Evolutionary conservation across 352 stramenopile genomes (phyloP), one percentile per base, ranked within the genome.

Genomic region (Pythium oligandrum): DNA sequence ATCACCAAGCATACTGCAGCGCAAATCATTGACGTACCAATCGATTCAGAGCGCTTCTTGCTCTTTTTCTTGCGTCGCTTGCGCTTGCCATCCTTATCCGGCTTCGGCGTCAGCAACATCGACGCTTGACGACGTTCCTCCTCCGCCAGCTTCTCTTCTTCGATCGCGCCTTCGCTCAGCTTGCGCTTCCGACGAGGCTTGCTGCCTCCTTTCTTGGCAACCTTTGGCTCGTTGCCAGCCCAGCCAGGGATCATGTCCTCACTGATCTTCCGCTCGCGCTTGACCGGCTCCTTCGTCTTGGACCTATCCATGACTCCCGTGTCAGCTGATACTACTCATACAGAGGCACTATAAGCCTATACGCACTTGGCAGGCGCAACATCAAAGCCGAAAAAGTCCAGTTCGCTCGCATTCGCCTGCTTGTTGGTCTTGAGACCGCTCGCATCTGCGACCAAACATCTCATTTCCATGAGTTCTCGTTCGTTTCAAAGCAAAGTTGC

Each of bases 371-470:
- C 50, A 11, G 45, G 35, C 31, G 36, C 36, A 4, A 63, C 68
- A 57, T 92, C 66, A 59, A 86, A 92, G 53, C 81, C 81, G 56
- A 92, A 92, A 59, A 92, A 92, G 55, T 92, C 81, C 42, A 92
- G 57, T 44, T 86, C 78, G 37, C 82, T 77, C 10, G 61, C 61
- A 11, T 70, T 57, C 9, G 56, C 55, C 0, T 50, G 59, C 53
- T 71, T 70, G 34, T 50, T 40, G 17, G 17, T 26, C 17, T 26
- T 26, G 17, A 26, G 17, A 26, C 17, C 17, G 17, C 17, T 26
- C 17, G 17, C 17, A 26, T 26, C 17, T 26, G 17, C 17, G 17
- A 26, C 17, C 17, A 26, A 26, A 26, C 17, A 26, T 26, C 17
- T 26, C 17, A 26, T 26, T 26, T 26, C 17, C 17, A 26, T 26